A percentile compares a stretch with the other conserved stretches of the same genome.
These are phyloP conservation scores for Wakefieldia striispora DNA, from an alignment of 768 basidiomycete genomes.

Conservation along the genomic window DNA sequence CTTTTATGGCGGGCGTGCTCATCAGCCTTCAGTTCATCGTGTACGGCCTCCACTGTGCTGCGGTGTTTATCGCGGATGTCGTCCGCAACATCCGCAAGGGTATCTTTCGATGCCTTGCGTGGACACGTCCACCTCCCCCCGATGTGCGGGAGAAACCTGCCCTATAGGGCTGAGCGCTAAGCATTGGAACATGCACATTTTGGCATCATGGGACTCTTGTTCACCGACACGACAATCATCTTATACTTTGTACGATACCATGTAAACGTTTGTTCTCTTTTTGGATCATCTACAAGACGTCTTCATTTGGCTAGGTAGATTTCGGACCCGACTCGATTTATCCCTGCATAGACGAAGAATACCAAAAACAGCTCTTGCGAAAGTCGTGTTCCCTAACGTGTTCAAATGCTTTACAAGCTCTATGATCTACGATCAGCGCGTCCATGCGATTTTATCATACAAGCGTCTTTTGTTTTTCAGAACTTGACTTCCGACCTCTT, in stretches of 20 bases:
- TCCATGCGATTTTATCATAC: not conserved
- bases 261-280: not conserved
- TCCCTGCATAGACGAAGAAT: not conserved
- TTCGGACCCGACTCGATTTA: no score
- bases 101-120: slow-evolving; percentile 8
- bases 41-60: slow-evolving; percentile 41
- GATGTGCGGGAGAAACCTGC: slow-evolving; percentile 11
- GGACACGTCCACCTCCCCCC: slow-evolving; percentile 11
- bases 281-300: not conserved
- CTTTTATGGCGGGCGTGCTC: slow-evolving; percentile 54
- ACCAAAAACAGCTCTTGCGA: not conserved
- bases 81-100: slow-evolving; percentile 10
- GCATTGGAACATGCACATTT: not conserved
- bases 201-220: not conserved
- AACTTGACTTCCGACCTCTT: slow-evolving; percentile 19
- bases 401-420: no score
- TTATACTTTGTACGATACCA: slow-evolving; percentile 9
- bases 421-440: not conserved
- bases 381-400: not conserved
- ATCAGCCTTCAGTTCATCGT: slow-evolving; percentile 67
- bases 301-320: not conserved
- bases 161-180: not conserved
- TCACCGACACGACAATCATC: not conserved
- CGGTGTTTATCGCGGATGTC: slow-evolving; percentile 10
- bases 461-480: slow-evolving; percentile 5